Percentiles rank a stretch among this genome's conserved stretches.
phyloP scores from a whole-genome alignment of 306 rosid genomes.

The Lupinus albus region DNA sequence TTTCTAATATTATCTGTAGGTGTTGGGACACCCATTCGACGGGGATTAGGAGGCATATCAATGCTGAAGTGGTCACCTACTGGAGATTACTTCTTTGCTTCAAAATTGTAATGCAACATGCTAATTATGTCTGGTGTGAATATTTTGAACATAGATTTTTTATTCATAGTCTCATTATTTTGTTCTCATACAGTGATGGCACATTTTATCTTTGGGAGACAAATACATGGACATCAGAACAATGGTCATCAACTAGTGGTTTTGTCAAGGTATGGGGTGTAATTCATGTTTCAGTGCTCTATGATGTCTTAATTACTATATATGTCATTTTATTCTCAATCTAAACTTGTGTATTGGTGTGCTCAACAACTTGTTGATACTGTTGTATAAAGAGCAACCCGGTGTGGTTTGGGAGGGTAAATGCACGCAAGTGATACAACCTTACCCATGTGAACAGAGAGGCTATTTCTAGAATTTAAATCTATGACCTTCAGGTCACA shows the following conservation, averaged over 20 bases:
- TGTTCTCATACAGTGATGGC: slow-evolving; percentile 68
- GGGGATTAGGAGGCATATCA: slow-evolving; percentile 91
- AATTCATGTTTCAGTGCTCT: slow-evolving; percentile 28
- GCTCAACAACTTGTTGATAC: slow-evolving; percentile 15
- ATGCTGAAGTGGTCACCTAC: slow-evolving; percentile 94
- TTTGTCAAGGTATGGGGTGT: slow-evolving; percentile 68
- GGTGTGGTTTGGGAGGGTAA: too few species aligned
- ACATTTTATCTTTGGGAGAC: slow-evolving; percentile 99
- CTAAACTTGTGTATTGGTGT: background rate
- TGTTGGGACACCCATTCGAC: slow-evolving; percentile 83
- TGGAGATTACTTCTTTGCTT: slow-evolving; percentile 93
- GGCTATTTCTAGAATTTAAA: too few species aligned
- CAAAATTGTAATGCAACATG: slow-evolving; percentile 66
- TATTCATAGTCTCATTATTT: slow-evolving; percentile 32
- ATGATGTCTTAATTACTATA: slow-evolving; percentile 14
- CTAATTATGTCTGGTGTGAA: slow-evolving; percentile 11
- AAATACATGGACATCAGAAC: slow-evolving; percentile 91
- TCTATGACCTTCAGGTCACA: too few species aligned
- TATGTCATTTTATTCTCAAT: slow-evolving; percentile 2
- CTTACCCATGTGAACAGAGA: too few species aligned
- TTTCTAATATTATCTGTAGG: slow-evolving; percentile 53
- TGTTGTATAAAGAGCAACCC: background rate
- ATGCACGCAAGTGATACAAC: too few species aligned
- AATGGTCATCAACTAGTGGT: slow-evolving; percentile 90
- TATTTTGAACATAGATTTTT: slow-evolving; percentile 31